Conservation (phyloP, 371 early-diverging fungal species). For the Quaeritorhiza haematococci region DNA sequence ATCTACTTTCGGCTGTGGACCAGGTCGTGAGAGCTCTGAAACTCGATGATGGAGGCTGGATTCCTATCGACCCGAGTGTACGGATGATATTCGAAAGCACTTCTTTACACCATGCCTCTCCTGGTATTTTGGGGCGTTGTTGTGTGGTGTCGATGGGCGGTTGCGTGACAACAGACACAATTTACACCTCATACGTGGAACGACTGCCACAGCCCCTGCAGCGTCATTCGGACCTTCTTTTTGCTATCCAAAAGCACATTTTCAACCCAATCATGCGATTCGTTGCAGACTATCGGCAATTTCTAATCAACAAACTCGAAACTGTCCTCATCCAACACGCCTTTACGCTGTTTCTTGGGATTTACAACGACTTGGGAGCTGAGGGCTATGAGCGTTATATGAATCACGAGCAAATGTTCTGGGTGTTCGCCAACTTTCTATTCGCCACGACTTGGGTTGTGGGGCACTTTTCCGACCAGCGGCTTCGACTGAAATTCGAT, state of each 20-base stretch:
- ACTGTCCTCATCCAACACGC: constrained; percentile 1
- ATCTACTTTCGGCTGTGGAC: too few species aligned
- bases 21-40: too few species aligned
- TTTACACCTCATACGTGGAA: too few species aligned
- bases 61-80: too few species aligned
- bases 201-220: too few species aligned
- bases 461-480: constrained; percentile 7
- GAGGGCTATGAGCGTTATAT: constrained; percentile 18
- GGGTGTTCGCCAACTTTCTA: constrained; percentile 13
- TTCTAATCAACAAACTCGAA: neutral
- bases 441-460: constrained; percentile 13
- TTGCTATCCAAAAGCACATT: too few species aligned
- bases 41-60: too few species aligned
- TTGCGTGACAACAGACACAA: too few species aligned
- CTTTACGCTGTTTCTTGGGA: constrained; percentile 3
- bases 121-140: constrained; percentile 9
- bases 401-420: constrained; percentile 13
- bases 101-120: constrained; percentile 1
- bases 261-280: too few species aligned
- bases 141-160: too few species aligned
- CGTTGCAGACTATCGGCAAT: too few species aligned
- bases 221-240: too few species aligned
- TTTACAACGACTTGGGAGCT: constrained; percentile 12
- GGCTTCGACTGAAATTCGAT: constrained; percentile 10
- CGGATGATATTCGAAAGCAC: constrained; percentile 20